Percentiles rank a stretch among this genome's conserved stretches.
Evolutionary conservation across 768 basidiomycete genomes (phyloP).

Genomic region (Steccherinum ochraceum): DNA sequence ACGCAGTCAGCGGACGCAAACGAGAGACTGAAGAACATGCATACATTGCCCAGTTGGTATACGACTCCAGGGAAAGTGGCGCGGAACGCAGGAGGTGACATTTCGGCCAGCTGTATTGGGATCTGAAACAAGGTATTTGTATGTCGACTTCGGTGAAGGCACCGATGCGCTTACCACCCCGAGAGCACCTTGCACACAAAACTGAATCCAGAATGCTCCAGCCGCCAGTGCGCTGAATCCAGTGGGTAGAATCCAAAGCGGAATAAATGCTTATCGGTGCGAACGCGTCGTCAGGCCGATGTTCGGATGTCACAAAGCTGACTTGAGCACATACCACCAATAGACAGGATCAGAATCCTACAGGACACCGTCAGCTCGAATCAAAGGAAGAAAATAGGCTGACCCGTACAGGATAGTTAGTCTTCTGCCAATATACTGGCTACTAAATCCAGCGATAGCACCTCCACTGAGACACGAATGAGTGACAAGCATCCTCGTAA

Average conservation of each 20-base stretch:
- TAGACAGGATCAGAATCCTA: constrained; percentile 24
- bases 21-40: constrained; percentile 3
- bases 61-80: constrained; percentile 83
- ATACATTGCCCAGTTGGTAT: constrained; percentile 74
- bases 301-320: too few relatives aligned
- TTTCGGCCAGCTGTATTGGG: constrained; percentile 77
- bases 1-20: background rate
- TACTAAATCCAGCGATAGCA: constrained; percentile 60
- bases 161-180: constrained; percentile 54
- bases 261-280: constrained; percentile 47
- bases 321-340: constrained; percentile 16
- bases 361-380: background rate
- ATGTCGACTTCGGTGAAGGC: background rate
- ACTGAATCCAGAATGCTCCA: constrained; percentile 83
- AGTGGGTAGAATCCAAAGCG: constrained; percentile 78
- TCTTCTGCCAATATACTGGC: constrained; percentile 78
- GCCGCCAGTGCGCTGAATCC: constrained; percentile 66
- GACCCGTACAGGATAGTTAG: constrained; percentile 60
- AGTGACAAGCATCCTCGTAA: background rate
- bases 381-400: background rate
- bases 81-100: constrained; percentile 85
- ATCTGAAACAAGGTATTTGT: constrained; percentile 25
- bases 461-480: constrained; percentile 44
- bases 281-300: too few relatives aligned
- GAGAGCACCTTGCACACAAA: constrained; percentile 89